Conservation (phyloP, 345 rosid species). For the Passiflora organensis region DNA sequence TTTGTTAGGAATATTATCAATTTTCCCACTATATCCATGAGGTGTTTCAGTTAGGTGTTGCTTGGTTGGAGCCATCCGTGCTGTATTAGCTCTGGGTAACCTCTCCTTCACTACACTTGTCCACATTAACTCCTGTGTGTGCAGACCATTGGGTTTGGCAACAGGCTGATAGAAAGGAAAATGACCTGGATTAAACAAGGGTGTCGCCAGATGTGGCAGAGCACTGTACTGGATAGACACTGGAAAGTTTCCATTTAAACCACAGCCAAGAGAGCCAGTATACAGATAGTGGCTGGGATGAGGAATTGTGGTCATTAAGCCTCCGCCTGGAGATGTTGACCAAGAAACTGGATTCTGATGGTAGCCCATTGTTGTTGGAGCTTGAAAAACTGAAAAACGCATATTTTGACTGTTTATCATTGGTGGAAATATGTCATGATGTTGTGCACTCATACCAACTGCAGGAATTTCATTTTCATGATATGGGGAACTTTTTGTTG, state of each 20-base stretch:
- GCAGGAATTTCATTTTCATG: slow-evolving; percentile 27
- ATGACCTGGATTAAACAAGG: slow-evolving; percentile 40
- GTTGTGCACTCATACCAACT: slow-evolving; percentile 37
- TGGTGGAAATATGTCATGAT: slow-evolving; percentile 40
- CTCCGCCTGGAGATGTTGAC: slow-evolving; percentile 61
- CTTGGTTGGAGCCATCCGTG: slow-evolving; percentile 29
- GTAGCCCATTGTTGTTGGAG: slow-evolving; percentile 69
- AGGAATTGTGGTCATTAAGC: slow-evolving; percentile 43
- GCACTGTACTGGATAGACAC: slow-evolving; percentile 64
- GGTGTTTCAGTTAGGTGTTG: slow-evolving; percentile 24
- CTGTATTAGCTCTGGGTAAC: slow-evolving; percentile 23
- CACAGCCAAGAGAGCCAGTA: slow-evolving; percentile 51
- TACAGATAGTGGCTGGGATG: slow-evolving; percentile 61
- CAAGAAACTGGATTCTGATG: slow-evolving; percentile 76
- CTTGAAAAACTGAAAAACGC: slow-evolving; percentile 53
- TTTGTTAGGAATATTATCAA: slow-evolving; percentile 24
- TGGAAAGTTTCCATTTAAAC: slow-evolving; percentile 54
- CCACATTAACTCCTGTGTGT: slow-evolving; percentile 35
- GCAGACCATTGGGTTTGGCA: slow-evolving; percentile 39
- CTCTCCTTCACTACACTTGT: slow-evolving; percentile 20
- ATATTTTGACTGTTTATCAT: slow-evolving; percentile 51
- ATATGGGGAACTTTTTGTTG: slow-evolving; percentile 27
- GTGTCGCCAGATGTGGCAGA: slow-evolving; percentile 43
- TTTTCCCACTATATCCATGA: slow-evolving; percentile 25
- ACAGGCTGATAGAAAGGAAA: slow-evolving; percentile 52